Evolutionary conservation across 2,329 filamentous ascomycete genomes (phyloP).

Genomic region (Aspergillus melleus): DNA sequence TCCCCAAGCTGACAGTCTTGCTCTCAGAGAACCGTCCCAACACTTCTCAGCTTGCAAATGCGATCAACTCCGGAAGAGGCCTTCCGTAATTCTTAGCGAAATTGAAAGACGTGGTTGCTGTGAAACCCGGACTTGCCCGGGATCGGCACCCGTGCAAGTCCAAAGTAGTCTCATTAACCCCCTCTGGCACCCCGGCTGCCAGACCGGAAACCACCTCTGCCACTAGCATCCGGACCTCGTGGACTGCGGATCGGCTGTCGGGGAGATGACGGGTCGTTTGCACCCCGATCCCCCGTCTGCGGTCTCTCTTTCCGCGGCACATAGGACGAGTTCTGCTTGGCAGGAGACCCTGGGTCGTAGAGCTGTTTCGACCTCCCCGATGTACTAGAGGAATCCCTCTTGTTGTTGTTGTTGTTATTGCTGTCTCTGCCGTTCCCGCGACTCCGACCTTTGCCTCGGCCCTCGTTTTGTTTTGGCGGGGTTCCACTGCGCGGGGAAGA

Average conservation of each 20-base stretch:
- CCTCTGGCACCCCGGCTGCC: constrained; percentile 60
- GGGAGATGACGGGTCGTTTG: constrained; percentile 33
- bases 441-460: constrained; percentile 48
- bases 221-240: constrained; percentile 73
- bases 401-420: constrained; percentile 21
- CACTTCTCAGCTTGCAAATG: constrained; percentile 59
- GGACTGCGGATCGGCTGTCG: constrained; percentile 71
- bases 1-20: constrained; percentile 13
- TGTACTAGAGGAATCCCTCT: constrained; percentile 43
- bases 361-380: constrained; percentile 57
- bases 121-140: neutral
- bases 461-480: constrained; percentile 51
- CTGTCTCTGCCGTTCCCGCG: constrained; percentile 50
- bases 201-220: constrained; percentile 77
- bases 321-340: constrained; percentile 59
- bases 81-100: constrained; percentile 44
- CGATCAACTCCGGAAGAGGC: constrained; percentile 58
- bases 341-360: constrained; percentile 72
- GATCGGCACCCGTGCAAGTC: neutral
- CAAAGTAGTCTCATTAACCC: constrained; percentile 22
- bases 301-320: constrained; percentile 46
- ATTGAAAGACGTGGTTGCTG: neutral
- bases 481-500: constrained; percentile 64
- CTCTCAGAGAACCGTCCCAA: constrained; percentile 59
- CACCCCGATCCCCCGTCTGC: constrained; percentile 38